Conservation (phyloP, 495 filamentous ascomycete genomes). For the Aspergillus diversus region DNA sequence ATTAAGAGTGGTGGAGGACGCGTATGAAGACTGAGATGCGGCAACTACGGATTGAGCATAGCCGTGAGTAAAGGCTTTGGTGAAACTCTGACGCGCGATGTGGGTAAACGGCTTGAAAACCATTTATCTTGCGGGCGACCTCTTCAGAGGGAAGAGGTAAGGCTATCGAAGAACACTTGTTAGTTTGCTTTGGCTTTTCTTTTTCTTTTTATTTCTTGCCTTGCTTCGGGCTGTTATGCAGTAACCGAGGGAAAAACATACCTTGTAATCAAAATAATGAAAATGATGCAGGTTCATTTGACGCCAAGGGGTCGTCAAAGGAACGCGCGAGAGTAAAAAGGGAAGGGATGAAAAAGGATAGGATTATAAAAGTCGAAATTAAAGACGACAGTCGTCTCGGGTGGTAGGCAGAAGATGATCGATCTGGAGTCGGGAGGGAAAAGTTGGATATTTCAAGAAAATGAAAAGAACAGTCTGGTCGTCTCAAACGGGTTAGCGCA, state of each 20-base stretch:
- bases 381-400: constrained; percentile 4
- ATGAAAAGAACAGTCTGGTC: constrained; percentile 21
- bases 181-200: background rate
- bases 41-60: constrained; percentile 98
- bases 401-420: constrained; percentile 8
- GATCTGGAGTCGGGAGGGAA: constrained; percentile 8
- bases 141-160: constrained; percentile 56
- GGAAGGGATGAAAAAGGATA: constrained; percentile 10
- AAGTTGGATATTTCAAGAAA: constrained; percentile 26
- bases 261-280: constrained; percentile 52
- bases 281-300: constrained; percentile 67
- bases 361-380: background rate
- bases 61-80: constrained; percentile 94
- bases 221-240: background rate
- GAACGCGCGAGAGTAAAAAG: constrained; percentile 54
- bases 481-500: constrained; percentile 24
- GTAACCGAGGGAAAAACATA: constrained; percentile 29
- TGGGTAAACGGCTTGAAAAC: constrained; percentile 81
- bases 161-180: constrained; percentile 29
- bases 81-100: constrained; percentile 94
- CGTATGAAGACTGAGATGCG: constrained; percentile 85
- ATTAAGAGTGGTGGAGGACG: constrained; percentile 68
- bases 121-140: constrained; percentile 70
- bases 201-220: background rate
- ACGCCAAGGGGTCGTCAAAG: constrained; percentile 59